Percentiles rank a stretch among this genome's conserved stretches.
These are phyloP conservation scores for Melampsora occidentalis DNA, from an alignment of 1,284 basidiomycete genomes.

Conservation along the genomic window DNA sequence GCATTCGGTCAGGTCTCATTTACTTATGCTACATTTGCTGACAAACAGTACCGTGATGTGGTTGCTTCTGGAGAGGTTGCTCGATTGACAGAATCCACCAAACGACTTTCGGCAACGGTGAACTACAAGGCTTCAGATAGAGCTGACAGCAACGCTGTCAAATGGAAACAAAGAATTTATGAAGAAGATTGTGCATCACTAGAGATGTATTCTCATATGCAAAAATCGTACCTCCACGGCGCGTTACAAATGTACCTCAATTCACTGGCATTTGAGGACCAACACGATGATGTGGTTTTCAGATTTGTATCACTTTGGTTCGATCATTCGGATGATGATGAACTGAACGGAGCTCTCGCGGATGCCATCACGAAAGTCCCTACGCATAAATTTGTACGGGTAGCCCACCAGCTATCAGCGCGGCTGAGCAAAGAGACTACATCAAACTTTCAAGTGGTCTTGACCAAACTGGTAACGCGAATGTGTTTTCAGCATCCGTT, in stretches of 20 bases:
- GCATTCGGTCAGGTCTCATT: conserved; percentile 69
- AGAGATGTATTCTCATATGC: conserved; percentile 51
- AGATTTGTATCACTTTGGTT: conserved; percentile 90
- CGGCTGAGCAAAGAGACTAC: conserved; percentile 61
- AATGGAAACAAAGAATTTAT: conserved; percentile 65
- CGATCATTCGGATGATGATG: conserved; percentile 67
- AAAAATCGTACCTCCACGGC: conserved; percentile 63
- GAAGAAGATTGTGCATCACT: conserved; percentile 63
- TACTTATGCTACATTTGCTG: conserved; percentile 82
- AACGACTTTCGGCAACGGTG: conserved; percentile 65
- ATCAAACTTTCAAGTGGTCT: conserved; percentile 61
- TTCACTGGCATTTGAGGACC: conserved; percentile 67
- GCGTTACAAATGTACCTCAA: conserved; percentile 80
- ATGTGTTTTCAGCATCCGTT: conserved; percentile 90
- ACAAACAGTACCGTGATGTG: conserved; percentile 73
- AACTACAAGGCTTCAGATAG: conserved; percentile 39
- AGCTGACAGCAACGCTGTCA: conserved; percentile 52
- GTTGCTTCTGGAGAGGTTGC: conserved; percentile 69
- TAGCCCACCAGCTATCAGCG: conserved; percentile 88
- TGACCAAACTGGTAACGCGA: conserved; percentile 67
- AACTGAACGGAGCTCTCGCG: conserved; percentile 61
- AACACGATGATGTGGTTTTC: conserved; percentile 70
- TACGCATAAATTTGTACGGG: conserved; percentile 81
- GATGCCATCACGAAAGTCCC: conserved; percentile 66
- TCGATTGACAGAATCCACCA: conserved; percentile 69